These are phyloP conservation scores for Fusarium guadeloupense DNA, from an alignment of 2,329 filamentous ascomycete genomes.

Conservation along the genomic window DNA sequence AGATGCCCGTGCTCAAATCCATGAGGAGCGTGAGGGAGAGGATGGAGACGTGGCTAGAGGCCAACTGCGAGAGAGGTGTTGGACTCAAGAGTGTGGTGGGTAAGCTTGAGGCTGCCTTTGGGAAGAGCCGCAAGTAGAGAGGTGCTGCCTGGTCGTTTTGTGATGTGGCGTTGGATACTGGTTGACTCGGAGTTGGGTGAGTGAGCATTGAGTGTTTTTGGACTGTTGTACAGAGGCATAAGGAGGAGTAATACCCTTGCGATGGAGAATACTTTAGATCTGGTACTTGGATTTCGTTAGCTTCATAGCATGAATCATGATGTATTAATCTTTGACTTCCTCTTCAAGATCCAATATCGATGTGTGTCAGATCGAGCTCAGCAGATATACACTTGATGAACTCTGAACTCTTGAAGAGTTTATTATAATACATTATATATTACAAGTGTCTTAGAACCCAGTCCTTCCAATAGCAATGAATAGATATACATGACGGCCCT, in stretches of 20 bases:
- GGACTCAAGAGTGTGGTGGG: conserved; percentile 75
- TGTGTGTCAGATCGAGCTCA: no score
- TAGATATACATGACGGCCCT: background rate
- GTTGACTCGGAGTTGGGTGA: conserved; percentile 5
- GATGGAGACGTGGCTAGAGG: conserved; percentile 87
- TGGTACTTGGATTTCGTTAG: background rate
- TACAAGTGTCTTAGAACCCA: background rate
- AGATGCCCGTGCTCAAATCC: conserved; percentile 76
- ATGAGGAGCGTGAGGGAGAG: conserved; percentile 74
- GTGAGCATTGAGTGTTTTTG: conserved; percentile 4
- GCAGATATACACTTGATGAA: no score
- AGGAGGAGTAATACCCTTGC: conserved; percentile 27
- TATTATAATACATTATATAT: background rate
- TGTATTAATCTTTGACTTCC: background rate
- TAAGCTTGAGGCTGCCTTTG: conserved; percentile 66
- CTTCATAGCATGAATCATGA: no score
- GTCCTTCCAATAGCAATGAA: background rate
- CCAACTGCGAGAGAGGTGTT: conserved; percentile 82
- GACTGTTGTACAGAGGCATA: conserved; percentile 10
- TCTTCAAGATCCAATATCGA: background rate
- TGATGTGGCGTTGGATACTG: conserved; percentile 33
- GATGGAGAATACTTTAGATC: conserved; percentile 12
- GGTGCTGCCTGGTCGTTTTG: background rate
- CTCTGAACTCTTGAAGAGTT: no score
- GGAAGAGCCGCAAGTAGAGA: conserved; percentile 48